Conservation (phyloP, 2,329 filamentous ascomycete genomes). For the Beauveria rudraprayagi region DNA sequence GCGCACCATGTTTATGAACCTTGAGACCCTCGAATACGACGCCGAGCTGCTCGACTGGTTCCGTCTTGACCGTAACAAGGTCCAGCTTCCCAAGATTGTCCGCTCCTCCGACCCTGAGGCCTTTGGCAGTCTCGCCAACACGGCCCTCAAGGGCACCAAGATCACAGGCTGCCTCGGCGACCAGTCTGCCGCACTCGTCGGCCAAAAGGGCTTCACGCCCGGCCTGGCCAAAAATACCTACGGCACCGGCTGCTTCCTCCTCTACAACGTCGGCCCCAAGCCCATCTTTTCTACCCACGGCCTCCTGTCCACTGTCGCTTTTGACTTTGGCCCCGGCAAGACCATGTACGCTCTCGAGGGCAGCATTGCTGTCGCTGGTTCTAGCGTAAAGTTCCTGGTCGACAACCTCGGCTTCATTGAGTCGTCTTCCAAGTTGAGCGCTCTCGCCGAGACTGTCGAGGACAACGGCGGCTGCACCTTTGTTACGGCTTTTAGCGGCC, state of each 20-base stretch:
- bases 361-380: slow-evolving; percentile 69
- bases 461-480: slow-evolving; percentile 71
- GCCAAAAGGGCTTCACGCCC: slow-evolving; percentile 68
- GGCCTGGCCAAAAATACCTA: slow-evolving; percentile 81
- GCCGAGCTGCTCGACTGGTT: slow-evolving; percentile 68
- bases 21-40: slow-evolving; percentile 68
- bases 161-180: slow-evolving; percentile 76
- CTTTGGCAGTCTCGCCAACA: slow-evolving; percentile 57
- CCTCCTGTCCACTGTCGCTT: slow-evolving; percentile 68
- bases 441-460: slow-evolving; percentile 39
- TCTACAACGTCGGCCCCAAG: slow-evolving; percentile 74
- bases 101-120: slow-evolving; percentile 61
- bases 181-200: slow-evolving; percentile 73
- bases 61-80: slow-evolving; percentile 58
- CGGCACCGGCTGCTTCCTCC: slow-evolving; percentile 75
- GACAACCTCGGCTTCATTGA: slow-evolving; percentile 50
- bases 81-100: slow-evolving; percentile 69
- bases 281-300: slow-evolving; percentile 73
- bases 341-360: slow-evolving; percentile 71
- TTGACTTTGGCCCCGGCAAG: slow-evolving; percentile 60
- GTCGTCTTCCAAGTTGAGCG: slow-evolving; percentile 36
- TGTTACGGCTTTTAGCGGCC: slow-evolving; percentile 72
- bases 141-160: slow-evolving; percentile 55
- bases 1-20: slow-evolving; percentile 81
- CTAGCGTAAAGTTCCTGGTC: slow-evolving; percentile 62